phyloP scores from a whole-genome alignment of 345 rosid species.

The Pelargonium nanum region DNA sequence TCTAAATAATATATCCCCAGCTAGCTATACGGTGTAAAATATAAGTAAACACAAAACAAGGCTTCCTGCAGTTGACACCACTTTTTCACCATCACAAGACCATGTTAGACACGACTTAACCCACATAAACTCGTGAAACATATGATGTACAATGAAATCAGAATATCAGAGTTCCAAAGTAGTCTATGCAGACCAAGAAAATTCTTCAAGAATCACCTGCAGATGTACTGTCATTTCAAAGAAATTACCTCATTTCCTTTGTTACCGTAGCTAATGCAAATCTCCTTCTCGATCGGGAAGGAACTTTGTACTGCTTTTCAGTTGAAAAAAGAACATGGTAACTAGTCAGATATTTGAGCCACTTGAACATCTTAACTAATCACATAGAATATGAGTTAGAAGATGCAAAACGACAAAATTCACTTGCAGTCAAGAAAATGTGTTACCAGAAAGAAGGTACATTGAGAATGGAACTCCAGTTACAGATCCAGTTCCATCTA shows the following conservation, averaged over 20 bases:
- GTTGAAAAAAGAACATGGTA: slow-evolving; percentile 3
- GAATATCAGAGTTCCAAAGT: no score
- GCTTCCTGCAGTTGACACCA: no score
- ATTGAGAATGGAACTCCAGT: slow-evolving; percentile 63
- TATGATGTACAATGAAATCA: no score
- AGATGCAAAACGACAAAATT: not conserved
- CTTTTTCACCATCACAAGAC: no score
- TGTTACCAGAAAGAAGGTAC: slow-evolving; percentile 81
- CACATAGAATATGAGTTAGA: not conserved
- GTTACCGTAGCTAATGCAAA: slow-evolving; percentile 81
- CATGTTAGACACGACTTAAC: no score
- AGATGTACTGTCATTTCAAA: not conserved
- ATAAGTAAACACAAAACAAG: no score
- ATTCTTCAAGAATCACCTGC: no score
- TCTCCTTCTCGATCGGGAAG: slow-evolving; percentile 43
- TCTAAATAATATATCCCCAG: not conserved
- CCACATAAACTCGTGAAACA: no score
- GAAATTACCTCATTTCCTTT: slow-evolving; percentile 91
- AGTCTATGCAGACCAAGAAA: no score
- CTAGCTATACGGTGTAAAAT: no score
- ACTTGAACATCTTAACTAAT: not conserved
- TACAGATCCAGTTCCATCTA: slow-evolving; percentile 60
- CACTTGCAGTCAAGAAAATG: slow-evolving; percentile 6
- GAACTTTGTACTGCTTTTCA: slow-evolving; percentile 45
- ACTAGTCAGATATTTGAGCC: slow-evolving; percentile 13